Base-by-base conservation (phyloP, 352 stramenopile genomes). In the Phytophthora capsici region DNA sequence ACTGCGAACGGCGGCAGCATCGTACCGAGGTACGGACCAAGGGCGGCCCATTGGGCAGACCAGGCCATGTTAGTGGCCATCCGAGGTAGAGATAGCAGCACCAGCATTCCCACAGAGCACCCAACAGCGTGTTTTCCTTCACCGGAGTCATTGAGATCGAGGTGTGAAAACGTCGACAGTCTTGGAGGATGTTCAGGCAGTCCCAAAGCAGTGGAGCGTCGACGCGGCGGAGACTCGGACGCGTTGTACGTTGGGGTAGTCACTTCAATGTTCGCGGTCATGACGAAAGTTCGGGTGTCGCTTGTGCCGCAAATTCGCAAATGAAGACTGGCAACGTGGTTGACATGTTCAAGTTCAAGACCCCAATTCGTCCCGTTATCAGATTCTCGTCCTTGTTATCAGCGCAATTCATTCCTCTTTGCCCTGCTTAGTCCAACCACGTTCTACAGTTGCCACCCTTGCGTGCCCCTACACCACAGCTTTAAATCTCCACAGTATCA, bases 1-100 rank as follows among this genome's bases (percentile, higher is more conserved):
- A 94, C 85, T n/a, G 80, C 78, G 63, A 75, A 91, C 2, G 53
- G 70, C 0, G 81, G 76, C 8, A 92, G 63, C 69, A 92, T 77
- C n/a, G 78, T 91, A 8, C 81, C 77, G 7, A 94, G 69, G 43
- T 90, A 89, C 6, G 85, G 83, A 0, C 83, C 83, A 14, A 94
- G 62, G 1, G 83, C 83, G 2, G 83, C 82, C 85, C 85, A 92
- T 46, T 94, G 83, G 36, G 85, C 83, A 1, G 82, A 86, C 85
- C 83, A 94, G 8, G 79, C 82, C 82, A 92, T 91, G 57, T 91
- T 91, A 38, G 75, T 89, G 9, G 85, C 83, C 81, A 94, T 90
- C 8, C 82, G 72, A 0, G 85, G 83, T 16, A 91, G 50, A 16
- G 83, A 87, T 3, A 92, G 72, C 14, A 92, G 61, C 50, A 93